A percentile compares a stretch with the other conserved stretches of the same genome.
These are phyloP conservation scores for Schwanniomyces pseudopolymorphus DNA, from an alignment of 805 yeast species.

Conservation along the genomic window DNA sequence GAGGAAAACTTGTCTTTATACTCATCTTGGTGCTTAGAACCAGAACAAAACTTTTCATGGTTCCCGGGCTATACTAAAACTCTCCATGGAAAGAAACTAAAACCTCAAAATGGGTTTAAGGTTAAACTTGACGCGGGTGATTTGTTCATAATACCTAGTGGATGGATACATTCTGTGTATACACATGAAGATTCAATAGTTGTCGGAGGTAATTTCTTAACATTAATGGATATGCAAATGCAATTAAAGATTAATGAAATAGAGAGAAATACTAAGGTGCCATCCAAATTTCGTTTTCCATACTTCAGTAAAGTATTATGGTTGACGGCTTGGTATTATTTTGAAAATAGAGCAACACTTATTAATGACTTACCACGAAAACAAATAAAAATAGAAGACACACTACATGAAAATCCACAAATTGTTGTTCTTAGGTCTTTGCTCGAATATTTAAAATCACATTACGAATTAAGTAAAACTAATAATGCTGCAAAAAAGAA, in stretches of 20 bases:
- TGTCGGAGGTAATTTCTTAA: conserved; percentile 85
- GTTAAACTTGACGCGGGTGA: conserved; percentile 64
- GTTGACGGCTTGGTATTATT: conserved; percentile 55
- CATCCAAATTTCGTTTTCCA: conserved; percentile 76
- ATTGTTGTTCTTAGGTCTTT: conserved; percentile 12
- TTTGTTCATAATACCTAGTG: conserved; percentile 79
- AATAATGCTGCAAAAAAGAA: conserved; percentile 30
- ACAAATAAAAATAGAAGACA: conserved; percentile 2
- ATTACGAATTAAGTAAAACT: conserved; percentile 31
- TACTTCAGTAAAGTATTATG: conserved; percentile 69
- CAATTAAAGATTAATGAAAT: conserved; percentile 63
- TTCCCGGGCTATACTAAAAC: conserved; percentile 51
- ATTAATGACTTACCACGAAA: conserved; percentile 12
- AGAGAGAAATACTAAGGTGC: conserved; percentile 70
- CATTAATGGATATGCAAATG: conserved; percentile 57
- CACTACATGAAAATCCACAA: not conserved
- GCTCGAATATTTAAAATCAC: conserved; percentile 25
- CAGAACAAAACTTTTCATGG: conserved; percentile 63
- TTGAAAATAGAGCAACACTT: conserved; percentile 23
- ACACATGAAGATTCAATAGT: conserved; percentile 81
- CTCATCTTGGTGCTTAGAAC: conserved; percentile 68
- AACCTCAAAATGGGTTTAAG: conserved; percentile 46
- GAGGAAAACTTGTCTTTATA: conserved; percentile 58
- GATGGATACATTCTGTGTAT: conserved; percentile 90
- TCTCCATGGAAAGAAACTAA: conserved; percentile 26